Conservation (phyloP, 306 rosid genomes). For the Parietaria judaica region DNA sequence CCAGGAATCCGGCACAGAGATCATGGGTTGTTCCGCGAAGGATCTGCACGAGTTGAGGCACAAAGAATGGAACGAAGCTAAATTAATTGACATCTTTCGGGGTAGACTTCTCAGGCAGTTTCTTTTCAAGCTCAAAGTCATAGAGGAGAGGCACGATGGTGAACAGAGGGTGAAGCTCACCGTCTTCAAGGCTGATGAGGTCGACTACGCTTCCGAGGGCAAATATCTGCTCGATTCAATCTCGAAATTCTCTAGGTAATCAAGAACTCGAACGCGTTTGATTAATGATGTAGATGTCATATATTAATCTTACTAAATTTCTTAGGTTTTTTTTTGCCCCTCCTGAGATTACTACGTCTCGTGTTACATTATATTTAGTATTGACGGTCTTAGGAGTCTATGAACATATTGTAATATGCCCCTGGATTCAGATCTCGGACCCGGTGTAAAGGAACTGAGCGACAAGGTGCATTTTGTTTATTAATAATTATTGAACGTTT, state of each 20-base stretch:
- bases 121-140: conserved; percentile 73
- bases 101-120: conserved; percentile 55
- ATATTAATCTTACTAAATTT: background rate
- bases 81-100: conserved; percentile 55
- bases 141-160: conserved; percentile 74
- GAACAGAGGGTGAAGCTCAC: conserved; percentile 88
- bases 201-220: conserved; percentile 65
- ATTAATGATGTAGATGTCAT: background rate
- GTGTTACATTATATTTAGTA: no score
- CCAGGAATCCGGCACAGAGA: conserved; percentile 91
- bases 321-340: no score
- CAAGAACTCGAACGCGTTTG: background rate
- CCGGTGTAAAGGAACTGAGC: no score
- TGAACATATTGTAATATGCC: no score
- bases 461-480: no score
- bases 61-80: conserved; percentile 59
- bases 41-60: conserved; percentile 67
- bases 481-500: no score
- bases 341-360: no score
- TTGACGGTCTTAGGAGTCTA: no score
- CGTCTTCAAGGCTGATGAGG: conserved; percentile 73
- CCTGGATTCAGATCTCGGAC: no score
- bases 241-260: conserved; percentile 42
- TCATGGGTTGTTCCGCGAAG: conserved; percentile 67
- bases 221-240: conserved; percentile 55